Conservation (phyloP, 2,329 filamentous ascomycete species). For the Fusarium buharicum region DNA sequence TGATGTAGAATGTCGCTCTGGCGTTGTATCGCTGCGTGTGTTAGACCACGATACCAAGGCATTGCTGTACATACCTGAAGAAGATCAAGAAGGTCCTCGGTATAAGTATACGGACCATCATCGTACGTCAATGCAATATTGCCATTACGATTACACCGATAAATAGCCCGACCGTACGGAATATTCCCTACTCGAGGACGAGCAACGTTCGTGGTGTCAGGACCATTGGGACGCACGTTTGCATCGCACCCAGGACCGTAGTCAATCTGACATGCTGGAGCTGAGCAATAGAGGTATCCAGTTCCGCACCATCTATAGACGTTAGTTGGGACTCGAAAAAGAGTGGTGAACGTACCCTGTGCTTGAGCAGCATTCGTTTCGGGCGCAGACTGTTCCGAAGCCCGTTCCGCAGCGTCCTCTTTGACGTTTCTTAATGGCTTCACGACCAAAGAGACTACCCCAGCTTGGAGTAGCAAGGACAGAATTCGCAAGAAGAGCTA, state of each 20-base stretch:
- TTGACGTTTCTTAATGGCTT: slow-evolving; percentile 30
- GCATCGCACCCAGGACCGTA: slow-evolving; percentile 71
- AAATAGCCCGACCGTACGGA: slow-evolving; percentile 66
- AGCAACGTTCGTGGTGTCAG: slow-evolving; percentile 63
- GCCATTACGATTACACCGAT: slow-evolving; percentile 49
- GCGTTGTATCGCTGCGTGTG: slow-evolving; percentile 46
- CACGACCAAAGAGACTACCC: background rate
- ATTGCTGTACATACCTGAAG: slow-evolving; percentile 38
- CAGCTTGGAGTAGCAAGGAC: slow-evolving; percentile 1
- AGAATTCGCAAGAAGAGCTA: slow-evolving; percentile 16
- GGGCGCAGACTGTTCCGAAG: slow-evolving; percentile 49
- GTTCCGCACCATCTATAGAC: slow-evolving; percentile 64
- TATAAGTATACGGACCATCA: slow-evolving; percentile 58
- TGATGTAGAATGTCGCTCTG: slow-evolving; percentile 55
- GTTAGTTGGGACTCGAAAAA: background rate
- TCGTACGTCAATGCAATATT: slow-evolving; percentile 59
- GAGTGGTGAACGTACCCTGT: slow-evolving; percentile 49
- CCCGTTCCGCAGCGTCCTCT: slow-evolving; percentile 58
- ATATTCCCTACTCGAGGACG: slow-evolving; percentile 65
- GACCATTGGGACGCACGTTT: slow-evolving; percentile 62
- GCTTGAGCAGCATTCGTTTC: slow-evolving; percentile 55
- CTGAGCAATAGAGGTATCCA: slow-evolving; percentile 65
- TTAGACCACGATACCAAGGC: background rate
- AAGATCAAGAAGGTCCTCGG: slow-evolving; percentile 54
- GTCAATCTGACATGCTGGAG: slow-evolving; percentile 70